phyloP scores from a whole-genome alignment of 2,329 filamentous ascomycete species.

The Beauveria varroae region DNA sequence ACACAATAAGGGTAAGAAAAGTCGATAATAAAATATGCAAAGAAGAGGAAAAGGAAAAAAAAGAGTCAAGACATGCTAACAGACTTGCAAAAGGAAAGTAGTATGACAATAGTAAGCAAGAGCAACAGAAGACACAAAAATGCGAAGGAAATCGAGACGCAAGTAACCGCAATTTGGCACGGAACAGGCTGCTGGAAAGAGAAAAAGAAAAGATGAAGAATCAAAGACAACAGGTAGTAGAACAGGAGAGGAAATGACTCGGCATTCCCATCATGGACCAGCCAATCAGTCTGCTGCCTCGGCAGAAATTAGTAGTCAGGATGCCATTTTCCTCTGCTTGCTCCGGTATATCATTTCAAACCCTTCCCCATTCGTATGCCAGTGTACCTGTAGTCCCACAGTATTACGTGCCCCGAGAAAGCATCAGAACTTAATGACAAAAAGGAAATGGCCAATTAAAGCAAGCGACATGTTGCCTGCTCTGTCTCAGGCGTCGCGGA shows the following conservation, averaged over 20 bases:
- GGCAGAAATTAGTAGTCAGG: conserved; percentile 36
- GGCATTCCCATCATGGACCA: conserved; percentile 42
- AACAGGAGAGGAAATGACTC: conserved; percentile 21
- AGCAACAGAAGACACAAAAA: conserved; percentile 8
- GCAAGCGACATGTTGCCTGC: conserved; percentile 20
- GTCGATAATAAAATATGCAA: conserved; percentile 38
- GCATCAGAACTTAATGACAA: conserved; percentile 11
- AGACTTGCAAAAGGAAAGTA: conserved; percentile 19
- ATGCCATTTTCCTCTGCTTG: conserved; percentile 22
- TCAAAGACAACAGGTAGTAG: conserved; percentile 29
- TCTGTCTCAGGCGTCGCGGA: conserved; percentile 29
- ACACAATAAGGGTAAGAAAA: conserved; percentile 7
- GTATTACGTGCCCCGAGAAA: conserved; percentile 15
- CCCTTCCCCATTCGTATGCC: conserved; percentile 9
- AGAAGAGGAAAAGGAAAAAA: conserved; percentile 51
- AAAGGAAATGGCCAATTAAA: conserved; percentile 6
- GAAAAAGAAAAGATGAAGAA: conserved; percentile 25
- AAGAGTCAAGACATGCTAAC: conserved; percentile 19
- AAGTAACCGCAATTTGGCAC: conserved; percentile 24
- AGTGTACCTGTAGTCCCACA: conserved; percentile 11
- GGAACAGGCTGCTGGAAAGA: conserved; percentile 27
- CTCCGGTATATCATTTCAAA: conserved; percentile 14
- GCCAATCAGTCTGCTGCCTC: conserved; percentile 36
- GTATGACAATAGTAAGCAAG: conserved; percentile 15
- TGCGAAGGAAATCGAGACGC: conserved; percentile 8